Evolutionary conservation across 176 grass and related monocot genomes (phyloP).

Genomic region (Triticum timopheevii): DNA sequence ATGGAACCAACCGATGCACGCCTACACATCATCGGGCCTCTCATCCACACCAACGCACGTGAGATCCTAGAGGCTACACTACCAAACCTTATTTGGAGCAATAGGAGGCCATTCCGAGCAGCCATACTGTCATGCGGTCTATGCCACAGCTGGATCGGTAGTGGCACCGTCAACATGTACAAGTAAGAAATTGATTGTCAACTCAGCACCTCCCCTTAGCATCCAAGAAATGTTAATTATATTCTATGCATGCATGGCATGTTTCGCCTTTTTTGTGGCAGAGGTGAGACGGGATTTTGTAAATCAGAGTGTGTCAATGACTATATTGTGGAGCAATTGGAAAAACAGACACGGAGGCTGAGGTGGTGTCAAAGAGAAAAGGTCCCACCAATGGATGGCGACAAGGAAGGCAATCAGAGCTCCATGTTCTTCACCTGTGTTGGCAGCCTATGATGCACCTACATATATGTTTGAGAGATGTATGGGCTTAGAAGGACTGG

Average conservation of each 20-base stretch:
- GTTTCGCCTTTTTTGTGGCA: slow-evolving; percentile 2
- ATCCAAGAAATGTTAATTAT: not conserved
- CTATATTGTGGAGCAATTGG: slow-evolving; percentile 36
- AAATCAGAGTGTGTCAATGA: slow-evolving; percentile 38
- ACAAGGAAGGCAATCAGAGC: not conserved
- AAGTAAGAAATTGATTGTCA: slow-evolving; percentile 29
- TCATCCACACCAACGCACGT: not conserved
- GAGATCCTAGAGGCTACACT: slow-evolving; percentile 14
- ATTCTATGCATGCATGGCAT: not conserved
- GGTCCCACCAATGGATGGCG: not conserved
- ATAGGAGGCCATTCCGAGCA: not conserved
- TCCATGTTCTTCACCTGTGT: slow-evolving; percentile 42
- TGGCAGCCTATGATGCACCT: not conserved
- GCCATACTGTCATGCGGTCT: slow-evolving; percentile 29
- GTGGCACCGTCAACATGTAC: slow-evolving; percentile 53
- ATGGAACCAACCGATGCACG: not conserved
- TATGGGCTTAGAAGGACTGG: not conserved
- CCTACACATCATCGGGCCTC: slow-evolving; percentile 3
- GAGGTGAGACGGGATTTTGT: slow-evolving; percentile 61
- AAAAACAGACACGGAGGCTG: not conserved
- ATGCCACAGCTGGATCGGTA: slow-evolving; percentile 32
- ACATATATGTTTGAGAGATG: not conserved
- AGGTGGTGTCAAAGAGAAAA: not conserved
- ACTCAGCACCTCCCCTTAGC: not conserved
- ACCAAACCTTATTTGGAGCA: not conserved